Evolutionary conservation across 2,329 filamentous ascomycete species (phyloP).

Genomic region (Coniella lustricola): DNA sequence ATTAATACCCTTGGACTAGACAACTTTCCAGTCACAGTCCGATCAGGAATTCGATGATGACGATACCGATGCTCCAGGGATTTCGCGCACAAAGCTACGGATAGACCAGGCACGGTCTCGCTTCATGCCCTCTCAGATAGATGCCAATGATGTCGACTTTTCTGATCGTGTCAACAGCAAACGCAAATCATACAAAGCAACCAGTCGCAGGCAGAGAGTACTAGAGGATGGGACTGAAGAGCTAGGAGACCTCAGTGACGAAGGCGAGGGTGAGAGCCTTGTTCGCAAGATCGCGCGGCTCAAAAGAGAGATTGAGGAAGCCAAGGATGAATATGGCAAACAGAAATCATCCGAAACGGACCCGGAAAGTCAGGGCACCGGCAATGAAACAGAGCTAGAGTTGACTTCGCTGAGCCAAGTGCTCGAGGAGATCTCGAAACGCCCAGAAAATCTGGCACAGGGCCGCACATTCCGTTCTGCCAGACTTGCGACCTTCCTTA

Average conservation of each 20-base stretch:
- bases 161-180: conserved; percentile 81
- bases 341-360: conserved; percentile 37
- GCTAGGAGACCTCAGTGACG: conserved; percentile 65
- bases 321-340: conserved; percentile 56
- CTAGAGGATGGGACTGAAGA: conserved; percentile 58
- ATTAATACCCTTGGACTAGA: conserved; percentile 35
- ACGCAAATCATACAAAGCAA: conserved; percentile 74
- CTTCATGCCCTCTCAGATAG: conserved; percentile 69
- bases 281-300: conserved; percentile 75
- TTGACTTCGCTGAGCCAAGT: conserved; percentile 64
- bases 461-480: conserved; percentile 20
- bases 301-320: conserved; percentile 72
- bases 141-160: conserved; percentile 76
- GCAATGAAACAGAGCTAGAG: conserved; percentile 42
- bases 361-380: conserved; percentile 29
- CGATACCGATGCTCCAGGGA: conserved; percentile 56
- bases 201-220: conserved; percentile 58
- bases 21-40: conserved; percentile 47
- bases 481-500: conserved; percentile 18
- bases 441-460: conserved; percentile 23
- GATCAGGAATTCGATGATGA: conserved; percentile 57
- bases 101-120: conserved; percentile 72
- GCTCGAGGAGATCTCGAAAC: conserved; percentile 56
- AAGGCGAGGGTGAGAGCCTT: conserved; percentile 63
- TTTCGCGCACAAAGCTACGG: conserved; percentile 70